These are phyloP conservation scores for Globisporangium uncinulatum DNA, from an alignment of 352 stramenopile genomes.

Conservation along the genomic window DNA sequence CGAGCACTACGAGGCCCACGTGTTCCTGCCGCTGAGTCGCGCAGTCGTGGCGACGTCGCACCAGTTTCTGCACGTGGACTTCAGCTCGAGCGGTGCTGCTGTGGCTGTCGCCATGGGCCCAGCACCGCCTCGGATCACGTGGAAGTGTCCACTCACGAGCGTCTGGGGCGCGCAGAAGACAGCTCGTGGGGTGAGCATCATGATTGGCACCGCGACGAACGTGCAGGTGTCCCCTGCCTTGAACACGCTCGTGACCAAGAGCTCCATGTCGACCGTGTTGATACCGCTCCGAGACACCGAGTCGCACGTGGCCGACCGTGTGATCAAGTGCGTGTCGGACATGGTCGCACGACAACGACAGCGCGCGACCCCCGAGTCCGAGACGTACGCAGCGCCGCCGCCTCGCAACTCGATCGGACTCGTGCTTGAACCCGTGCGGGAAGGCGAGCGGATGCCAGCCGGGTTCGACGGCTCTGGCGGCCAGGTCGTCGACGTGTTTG, in stretches of 20 bases:
- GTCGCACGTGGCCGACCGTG: conserved; percentile 16
- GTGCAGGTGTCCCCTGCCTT: conserved; percentile 23
- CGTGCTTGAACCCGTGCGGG: conserved; percentile 40
- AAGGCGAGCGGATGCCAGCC: conserved; percentile 17
- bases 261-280: conserved; percentile 43
- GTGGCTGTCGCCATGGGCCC: conserved; percentile 10
- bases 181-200: conserved; percentile 32
- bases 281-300: conserved; percentile 38
- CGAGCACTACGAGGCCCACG: conserved; percentile 73
- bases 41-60: conserved; percentile 73
- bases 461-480: conserved; percentile 39
- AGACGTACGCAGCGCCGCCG: conserved; percentile 32
- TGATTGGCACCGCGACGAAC: conserved; percentile 34
- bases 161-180: conserved; percentile 43
- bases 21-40: conserved; percentile 58
- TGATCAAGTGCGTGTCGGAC: conserved; percentile 35
- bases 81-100: conserved; percentile 23
- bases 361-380: conserved; percentile 19
- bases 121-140: conserved; percentile 29
- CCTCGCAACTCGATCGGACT: conserved; percentile 46
- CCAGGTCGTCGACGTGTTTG: conserved; percentile 44
- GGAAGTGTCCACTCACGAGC: conserved; percentile 37
- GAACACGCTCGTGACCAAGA: conserved; percentile 28
- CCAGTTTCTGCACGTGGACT: conserved; percentile 61
- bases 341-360: conserved; percentile 39